Percentiles rank a stretch among this genome's conserved stretches.
Conservation (phyloP, 176 grass and related monocot species). For the Hordeum marinum region DNA sequence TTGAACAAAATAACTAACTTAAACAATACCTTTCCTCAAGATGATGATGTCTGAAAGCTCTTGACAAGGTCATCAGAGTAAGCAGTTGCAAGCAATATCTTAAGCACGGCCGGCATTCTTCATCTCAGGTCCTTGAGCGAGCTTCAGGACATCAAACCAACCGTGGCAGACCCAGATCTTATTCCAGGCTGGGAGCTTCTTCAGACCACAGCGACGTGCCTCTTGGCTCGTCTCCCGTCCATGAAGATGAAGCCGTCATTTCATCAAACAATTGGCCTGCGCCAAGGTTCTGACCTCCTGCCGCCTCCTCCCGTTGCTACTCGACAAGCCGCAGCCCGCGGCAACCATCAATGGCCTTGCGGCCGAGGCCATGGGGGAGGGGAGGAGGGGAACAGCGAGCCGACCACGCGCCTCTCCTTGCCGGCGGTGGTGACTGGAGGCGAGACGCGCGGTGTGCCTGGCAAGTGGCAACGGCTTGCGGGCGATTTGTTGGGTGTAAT, state of each 20-base stretch:
- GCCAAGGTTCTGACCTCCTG: background rate
- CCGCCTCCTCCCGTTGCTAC: background rate
- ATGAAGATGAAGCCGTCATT: constrained; percentile 13
- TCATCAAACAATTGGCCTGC: constrained; percentile 24
- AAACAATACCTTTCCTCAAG: background rate
- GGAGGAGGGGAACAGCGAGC: background rate
- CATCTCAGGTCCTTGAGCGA: constrained; percentile 10
- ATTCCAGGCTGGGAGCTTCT: background rate
- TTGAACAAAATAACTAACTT: background rate
- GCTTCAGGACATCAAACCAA: constrained; percentile 3
- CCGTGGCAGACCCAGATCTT: background rate
- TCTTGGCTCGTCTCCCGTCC: background rate
- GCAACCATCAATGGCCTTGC: constrained; percentile 26
- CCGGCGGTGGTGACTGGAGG: background rate
- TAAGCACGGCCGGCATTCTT: background rate
- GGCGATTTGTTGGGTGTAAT: background rate
- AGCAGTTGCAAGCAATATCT: constrained; percentile 26
- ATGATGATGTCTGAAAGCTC: constrained; percentile 19
- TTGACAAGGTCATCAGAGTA: constrained; percentile 29
- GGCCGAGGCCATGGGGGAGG: background rate
- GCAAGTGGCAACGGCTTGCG: too few relatives aligned
- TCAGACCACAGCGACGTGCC: background rate
- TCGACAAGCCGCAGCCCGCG: constrained; percentile 2
- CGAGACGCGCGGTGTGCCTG: too few relatives aligned
- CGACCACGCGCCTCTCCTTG: background rate